Conservation (phyloP, 1,284 basidiomycete genomes). For the Ganoderma lucidum region DNA sequence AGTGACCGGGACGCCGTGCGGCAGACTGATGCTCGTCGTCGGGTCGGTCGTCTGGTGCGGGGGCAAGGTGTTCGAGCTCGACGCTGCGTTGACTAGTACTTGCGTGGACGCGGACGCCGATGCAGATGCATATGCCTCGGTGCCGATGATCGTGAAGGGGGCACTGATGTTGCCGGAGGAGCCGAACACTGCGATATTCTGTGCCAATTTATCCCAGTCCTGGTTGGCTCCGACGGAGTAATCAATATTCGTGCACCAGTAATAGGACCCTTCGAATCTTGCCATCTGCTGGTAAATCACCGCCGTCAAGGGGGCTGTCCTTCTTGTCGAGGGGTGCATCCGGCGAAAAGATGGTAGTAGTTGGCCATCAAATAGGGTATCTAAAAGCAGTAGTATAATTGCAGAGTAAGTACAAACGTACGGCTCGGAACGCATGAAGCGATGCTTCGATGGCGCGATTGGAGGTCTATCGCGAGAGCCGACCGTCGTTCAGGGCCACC, state of each 20-base stretch:
- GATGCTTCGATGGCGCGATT: too few species aligned
- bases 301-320: not conserved
- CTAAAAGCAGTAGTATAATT: not conserved
- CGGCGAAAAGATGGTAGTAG: not conserved
- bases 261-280: not conserved
- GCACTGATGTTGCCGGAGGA: slow-evolving; percentile 57
- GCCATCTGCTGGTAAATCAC: not conserved
- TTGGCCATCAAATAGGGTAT: not conserved
- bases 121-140: slow-evolving; percentile 12
- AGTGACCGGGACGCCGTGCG: slow-evolving; percentile 9
- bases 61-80: slow-evolving; percentile 21
- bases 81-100: slow-evolving; percentile 3
- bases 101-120: slow-evolving; percentile 12
- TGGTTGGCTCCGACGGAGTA: too few species aligned
- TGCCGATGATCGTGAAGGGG: slow-evolving; percentile 46
- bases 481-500: too few species aligned
- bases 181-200: slow-evolving; percentile 52
- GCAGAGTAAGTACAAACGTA: too few species aligned
- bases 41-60: slow-evolving; percentile 19
- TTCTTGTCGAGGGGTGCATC: not conserved
- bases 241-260: too few species aligned
- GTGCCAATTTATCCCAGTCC: too few species aligned
- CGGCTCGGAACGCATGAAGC: too few species aligned
- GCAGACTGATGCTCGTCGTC: slow-evolving; percentile 15
- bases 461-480: too few species aligned